These are phyloP conservation scores for Calonectria crousiana DNA, from an alignment of 2,329 filamentous ascomycete species.

Conservation along the genomic window DNA sequence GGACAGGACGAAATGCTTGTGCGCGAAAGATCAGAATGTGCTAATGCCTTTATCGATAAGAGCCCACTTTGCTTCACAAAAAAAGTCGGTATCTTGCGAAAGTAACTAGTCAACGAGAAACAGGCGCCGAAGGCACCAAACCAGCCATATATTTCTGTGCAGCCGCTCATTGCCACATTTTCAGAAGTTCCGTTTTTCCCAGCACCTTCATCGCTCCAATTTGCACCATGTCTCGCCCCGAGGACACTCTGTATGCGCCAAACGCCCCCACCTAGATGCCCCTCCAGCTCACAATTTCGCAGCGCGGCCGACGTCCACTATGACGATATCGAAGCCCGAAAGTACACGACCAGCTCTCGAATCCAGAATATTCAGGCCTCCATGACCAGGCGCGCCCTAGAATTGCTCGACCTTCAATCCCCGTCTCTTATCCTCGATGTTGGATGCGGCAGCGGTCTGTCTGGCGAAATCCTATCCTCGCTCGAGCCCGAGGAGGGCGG, in stretches of 20 bases:
- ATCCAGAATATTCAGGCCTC: conserved; percentile 95
- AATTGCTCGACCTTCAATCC: conserved; percentile 83
- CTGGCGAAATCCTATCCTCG: conserved; percentile 91
- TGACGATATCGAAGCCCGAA: conserved; percentile 93
- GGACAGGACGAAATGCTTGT: background rate
- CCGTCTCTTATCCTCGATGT: conserved; percentile 94
- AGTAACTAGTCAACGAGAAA: conserved; percentile 29
- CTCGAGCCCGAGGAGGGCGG: conserved; percentile 77
- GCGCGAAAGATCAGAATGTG: background rate
- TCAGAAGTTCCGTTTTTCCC: background rate
- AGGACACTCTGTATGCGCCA: conserved; percentile 84
- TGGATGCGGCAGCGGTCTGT: conserved; percentile 95
- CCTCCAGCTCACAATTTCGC: conserved; percentile 44
- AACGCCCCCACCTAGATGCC: conserved; percentile 35
- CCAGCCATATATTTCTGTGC: background rate
- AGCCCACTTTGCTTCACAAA: conserved; percentile 41
- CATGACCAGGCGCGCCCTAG: conserved; percentile 94
- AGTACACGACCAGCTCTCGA: conserved; percentile 96
- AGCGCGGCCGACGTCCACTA: conserved; percentile 98
- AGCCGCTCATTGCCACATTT: background rate
- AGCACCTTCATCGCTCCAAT: background rate
- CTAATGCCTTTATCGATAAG: conserved; percentile 40
- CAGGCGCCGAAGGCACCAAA: conserved; percentile 10
- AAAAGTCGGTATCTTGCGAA: conserved; percentile 39
- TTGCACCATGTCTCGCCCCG: conserved; percentile 89